A percentile compares a stretch with the other conserved stretches of the same genome.
Evolutionary conservation across 2,329 filamentous ascomycete genomes (phyloP).

Genomic region (Calonectria leucothoes): DNA sequence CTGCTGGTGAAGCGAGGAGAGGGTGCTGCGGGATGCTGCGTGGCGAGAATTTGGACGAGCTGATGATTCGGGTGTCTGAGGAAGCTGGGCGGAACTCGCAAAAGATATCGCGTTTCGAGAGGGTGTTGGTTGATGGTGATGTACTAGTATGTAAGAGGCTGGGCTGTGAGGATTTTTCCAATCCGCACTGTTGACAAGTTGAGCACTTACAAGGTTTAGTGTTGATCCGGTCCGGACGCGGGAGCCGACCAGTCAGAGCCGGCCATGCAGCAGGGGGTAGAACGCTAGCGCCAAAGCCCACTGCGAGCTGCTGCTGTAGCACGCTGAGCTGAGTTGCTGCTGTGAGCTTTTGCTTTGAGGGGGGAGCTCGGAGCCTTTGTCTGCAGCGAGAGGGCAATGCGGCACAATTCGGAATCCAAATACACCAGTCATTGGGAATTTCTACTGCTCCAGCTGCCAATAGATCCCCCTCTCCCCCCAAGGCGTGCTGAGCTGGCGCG

Average conservation of each 20-base stretch:
- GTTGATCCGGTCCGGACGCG: conserved; percentile 51
- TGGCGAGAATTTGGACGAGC: conserved; percentile 19
- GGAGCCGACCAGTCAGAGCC: conserved; percentile 43
- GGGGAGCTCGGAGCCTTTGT: background rate
- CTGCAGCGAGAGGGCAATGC: background rate
- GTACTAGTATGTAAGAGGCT: conserved; percentile 45
- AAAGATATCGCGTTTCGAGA: conserved; percentile 35
- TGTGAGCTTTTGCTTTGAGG: background rate
- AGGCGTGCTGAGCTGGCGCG: background rate
- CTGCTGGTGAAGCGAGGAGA: conserved; percentile 40
- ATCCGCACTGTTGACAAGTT: conserved; percentile 54
- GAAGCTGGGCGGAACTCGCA: conserved; percentile 18
- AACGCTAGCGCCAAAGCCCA: conserved; percentile 24
- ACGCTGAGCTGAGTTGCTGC: background rate
- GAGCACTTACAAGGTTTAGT: conserved; percentile 51
- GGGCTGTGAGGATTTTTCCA: conserved; percentile 55
- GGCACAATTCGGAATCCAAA: background rate
- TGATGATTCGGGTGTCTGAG: conserved; percentile 20
- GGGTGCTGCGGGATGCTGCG: conserved; percentile 23
- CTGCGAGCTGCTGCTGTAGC: conserved; percentile 14
- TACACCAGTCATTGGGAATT: background rate
- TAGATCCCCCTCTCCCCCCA: background rate
- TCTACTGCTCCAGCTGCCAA: background rate
- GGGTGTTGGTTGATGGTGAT: conserved; percentile 39
- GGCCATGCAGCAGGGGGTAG: conserved; percentile 29